Base-by-base conservation (phyloP, 2,329 filamentous ascomycete genomes). In the Cyclaneusma minus region DNA sequence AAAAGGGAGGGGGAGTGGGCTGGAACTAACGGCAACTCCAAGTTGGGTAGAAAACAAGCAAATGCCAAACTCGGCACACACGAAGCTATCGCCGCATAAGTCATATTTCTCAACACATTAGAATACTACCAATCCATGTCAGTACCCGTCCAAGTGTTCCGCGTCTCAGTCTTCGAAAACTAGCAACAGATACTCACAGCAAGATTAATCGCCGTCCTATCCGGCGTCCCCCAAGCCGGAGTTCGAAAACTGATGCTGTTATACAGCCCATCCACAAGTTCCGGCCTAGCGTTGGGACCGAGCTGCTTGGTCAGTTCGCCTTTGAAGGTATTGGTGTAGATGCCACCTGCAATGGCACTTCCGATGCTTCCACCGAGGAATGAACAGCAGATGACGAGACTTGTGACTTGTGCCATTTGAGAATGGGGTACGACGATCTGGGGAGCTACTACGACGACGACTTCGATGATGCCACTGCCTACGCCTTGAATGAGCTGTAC, bases 401-500 rank as follows among this genome's bases (percentile, higher is more conserved):
- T 55, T 0, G 58, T 61, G 8, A 60, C 50, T 36, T 62, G 58
- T 1, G 60, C 52, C 27, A 63, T 44, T 34, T 64, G 51, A 1
- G 45, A 39, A 33, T 59, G 55, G 0, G 56, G 47, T 3, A 63
- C 56, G 0, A 50, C 45, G 23, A 60, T 54, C 37, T 62, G 56
- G 2, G 55, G 50, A 0, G 51, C 49, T 2, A 60, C 56, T 3
- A 63, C 42, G 15, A 54, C 39, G 8, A 50, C 47, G 0, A 52
- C 56, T 24, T 54, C 46, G 8, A 64, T 50, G 14, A 62, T 49
- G 2, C 60, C 60, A 23, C 48, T 54, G 4, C 60, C 60, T 4
- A 57, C 35, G 3, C 60, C 60, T 35, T 64, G 60, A 7, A 64
- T 45, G 15, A 55, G 39, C 35, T 64, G 60, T 2, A 61, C 54